A percentile compares a stretch with the other conserved stretches of the same genome.
phyloP scores from a whole-genome alignment of 495 filamentous ascomycete genomes.

The Rhizodiscina lignyota region DNA sequence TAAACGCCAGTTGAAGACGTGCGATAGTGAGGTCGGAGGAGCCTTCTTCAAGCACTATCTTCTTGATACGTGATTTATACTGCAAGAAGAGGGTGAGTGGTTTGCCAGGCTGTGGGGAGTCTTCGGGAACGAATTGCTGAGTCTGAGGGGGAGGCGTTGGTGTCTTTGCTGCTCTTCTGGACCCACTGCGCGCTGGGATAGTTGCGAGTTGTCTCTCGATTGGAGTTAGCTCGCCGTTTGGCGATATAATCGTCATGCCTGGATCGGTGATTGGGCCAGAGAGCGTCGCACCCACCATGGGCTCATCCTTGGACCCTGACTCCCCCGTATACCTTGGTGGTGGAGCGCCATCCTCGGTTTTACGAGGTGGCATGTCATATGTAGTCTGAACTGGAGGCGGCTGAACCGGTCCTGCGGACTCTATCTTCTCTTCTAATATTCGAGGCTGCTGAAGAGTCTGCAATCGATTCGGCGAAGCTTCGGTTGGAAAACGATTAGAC shows the following conservation, averaged over 20 bases:
- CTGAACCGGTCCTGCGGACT: conserved; percentile 1
- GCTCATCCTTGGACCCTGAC: conserved; percentile 11
- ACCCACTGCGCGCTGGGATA: conserved; percentile 11
- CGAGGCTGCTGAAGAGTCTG: conserved; percentile 22
- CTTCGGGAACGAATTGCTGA: conserved; percentile 44
- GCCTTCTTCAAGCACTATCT: conserved; percentile 76
- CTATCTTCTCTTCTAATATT: conserved; percentile 44
- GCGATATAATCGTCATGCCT: conserved; percentile 2
- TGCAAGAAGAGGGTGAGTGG: conserved; percentile 93
- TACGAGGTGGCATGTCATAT: too few species aligned
- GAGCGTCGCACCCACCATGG: conserved; percentile 11
- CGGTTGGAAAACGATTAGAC: too few species aligned
- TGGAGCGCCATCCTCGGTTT: too few species aligned
- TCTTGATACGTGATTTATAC: conserved; percentile 93
- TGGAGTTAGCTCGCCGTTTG: not conserved
- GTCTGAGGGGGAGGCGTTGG: conserved; percentile 29
- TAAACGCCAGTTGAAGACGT: conserved; percentile 87
- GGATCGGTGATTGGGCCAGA: conserved; percentile 11
- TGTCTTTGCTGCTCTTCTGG: conserved; percentile 9
- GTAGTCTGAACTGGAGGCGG: too few species aligned
- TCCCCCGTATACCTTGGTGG: too few species aligned
- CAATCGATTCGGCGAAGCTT: conserved; percentile 35
- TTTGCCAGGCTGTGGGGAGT: conserved; percentile 63
- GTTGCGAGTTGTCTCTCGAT: not conserved
- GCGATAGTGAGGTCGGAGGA: conserved; percentile 69